Base-by-base conservation (phyloP, 305 asterid genomes). In the Fraxinus paxiana region DNA sequence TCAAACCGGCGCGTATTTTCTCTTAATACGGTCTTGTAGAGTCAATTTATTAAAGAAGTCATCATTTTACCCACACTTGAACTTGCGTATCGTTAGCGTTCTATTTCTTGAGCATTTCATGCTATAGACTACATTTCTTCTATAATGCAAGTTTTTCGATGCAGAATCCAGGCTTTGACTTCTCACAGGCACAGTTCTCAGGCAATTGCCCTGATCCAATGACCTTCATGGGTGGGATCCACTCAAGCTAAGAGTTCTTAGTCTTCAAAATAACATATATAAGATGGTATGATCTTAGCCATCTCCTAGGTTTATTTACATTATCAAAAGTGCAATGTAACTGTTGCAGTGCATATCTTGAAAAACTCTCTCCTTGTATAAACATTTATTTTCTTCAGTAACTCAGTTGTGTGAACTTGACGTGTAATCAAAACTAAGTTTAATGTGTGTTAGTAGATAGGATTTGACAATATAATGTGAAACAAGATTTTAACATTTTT, bases 141-240 rank as follows among this genome's bases (percentile, higher is more conserved):
- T 41, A 63, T 28, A 13, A 22, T 72, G 65, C 77, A 34, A 10
- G 35, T 69, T 77, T 54, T 51, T 18, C 56, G 26, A 3, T 81
- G 86, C 93, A 92, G 97, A 92, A 92, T 86, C 94, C 97, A 5
- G 97, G 94, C 34, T 92, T 92, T 17, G 94, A 92, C 79, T 92
- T 92, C 88, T 90, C 97, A 18, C 94, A 92, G 82, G 97, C 97
- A 12, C 94, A 92, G 77, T 92, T 92, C 87, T 83, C 86, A 4
- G 97, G 97, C 18, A 87, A 71, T 70, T 92, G 97, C 88, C 94
- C 94, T 33, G 97, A 92, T 84, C 94, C 94, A 0, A 88, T 81
- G 87, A 90, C 91, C 77, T 92, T 92, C 90, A 92, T 92, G 97
- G 94, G 94, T 15, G 97, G 97, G 35, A 86, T 92, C 69, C 79